Evolutionary conservation across 345 rosid genomes (phyloP), one percentile per base, ranked within the genome.

Genomic region (Acer negundo): DNA sequence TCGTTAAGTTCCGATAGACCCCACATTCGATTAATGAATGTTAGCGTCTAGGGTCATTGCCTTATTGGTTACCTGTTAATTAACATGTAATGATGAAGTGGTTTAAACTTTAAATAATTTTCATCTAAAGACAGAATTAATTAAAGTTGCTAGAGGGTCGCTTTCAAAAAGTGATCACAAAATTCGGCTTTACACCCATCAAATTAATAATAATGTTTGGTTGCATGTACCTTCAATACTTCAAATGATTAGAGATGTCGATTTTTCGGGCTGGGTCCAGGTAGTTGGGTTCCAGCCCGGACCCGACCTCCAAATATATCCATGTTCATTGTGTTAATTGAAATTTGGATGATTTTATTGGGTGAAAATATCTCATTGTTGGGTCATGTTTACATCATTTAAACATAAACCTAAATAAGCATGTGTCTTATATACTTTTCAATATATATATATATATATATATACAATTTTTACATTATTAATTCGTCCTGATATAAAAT

Each of bases 161-260:
- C 44, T 62, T 42, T 62, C 59, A 61, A 62, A 73, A 42, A 53
- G 58, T 23, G 1, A 70, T 16, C 61, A 28, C 13, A 6, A 72
- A 23, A 19, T 72, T 40, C 44, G 49, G 67, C 40, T 10, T 42
- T 53, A 42, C 17, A 38, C 40, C 64, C 20, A 2, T 61, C 19
- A 53, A 53, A 53, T 53, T n/a, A 56, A 56, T 31, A 19, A 20
- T 56, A 17, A 53, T 46, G 49, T 46, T 46, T 61, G 24, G 56
- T 73, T 46, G 69, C 66, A 74, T 44, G 59, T 74, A 10, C 24
- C 49, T 62, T 74, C 61, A 10, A 2, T 46, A 17, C 69, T 47
- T 26, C 46, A 35, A 75, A 20, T 53, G 70, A 63, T 75, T 59
- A n/a, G 22, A n/a, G 3, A 59, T 59, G 24, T 24, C n/a, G 63